Evolutionary conservation across 805 yeast genomes (phyloP), one percentile per base, ranked within the genome.

Genomic region (Saturnispora besseyi): DNA sequence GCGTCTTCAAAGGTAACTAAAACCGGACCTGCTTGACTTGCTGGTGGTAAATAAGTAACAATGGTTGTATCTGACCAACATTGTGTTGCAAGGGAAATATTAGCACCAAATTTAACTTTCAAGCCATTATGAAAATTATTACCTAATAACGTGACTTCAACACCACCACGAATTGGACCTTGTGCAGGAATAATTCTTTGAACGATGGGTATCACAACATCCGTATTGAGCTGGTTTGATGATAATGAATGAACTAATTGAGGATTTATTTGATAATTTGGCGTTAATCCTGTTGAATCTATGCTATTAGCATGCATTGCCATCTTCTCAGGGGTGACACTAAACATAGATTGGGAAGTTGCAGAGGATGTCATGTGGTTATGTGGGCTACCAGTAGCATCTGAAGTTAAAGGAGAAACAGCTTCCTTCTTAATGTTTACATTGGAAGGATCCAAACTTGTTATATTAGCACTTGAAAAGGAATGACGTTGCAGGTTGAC

Each of bases 11-110:
- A 84, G n/a, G 90, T 77, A 3, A 93, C 97, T 50, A 86, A 72
- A 2, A 93, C 99, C 56, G 90, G 96, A 0, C 98, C 98, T 0
- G 96, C 84, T 51, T 77, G 79, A 10, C 83, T 68, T 1, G 97
- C 87, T 3, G 99, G 97, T 3, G 99, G 99, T 45, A 93, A 71
- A 59, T 86, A 88, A 0, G 98, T 88, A 2, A 93, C 96, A 48
- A 93, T 85, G 0, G 99, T 93, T 1, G 93, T 77, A 37, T 86
- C 93, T 44, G 95, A 87, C 99, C 99, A 93, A 66, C 96, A 90
- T 61, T 89, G 96, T 0, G 97, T 88, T 3, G 93, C 84, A 31
- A 86, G 66, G 0, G 93, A 88, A 51, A 75, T 70, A 61, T 81
- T 81, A 11, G 83, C 80, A 32, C 99, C 99, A 68, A 93, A 93